These are phyloP conservation scores for Lachancea lanzarotensis DNA, from an alignment of 805 yeast species.

Conservation along the genomic window DNA sequence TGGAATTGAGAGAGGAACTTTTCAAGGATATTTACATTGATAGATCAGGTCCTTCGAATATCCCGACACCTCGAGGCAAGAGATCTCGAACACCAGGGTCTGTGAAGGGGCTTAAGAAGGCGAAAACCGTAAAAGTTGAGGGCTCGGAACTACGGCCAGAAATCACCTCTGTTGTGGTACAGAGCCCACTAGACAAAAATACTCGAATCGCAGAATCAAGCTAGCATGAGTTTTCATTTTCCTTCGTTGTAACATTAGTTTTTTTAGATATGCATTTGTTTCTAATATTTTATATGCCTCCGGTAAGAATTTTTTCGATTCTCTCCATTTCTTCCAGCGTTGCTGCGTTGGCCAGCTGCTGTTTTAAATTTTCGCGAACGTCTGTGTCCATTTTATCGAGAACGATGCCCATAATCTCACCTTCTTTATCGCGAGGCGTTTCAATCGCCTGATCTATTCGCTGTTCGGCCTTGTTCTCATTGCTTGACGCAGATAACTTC, in stretches of 20 bases:
- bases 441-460: conserved; percentile 9
- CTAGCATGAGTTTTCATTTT: no score
- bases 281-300: conserved; percentile 17
- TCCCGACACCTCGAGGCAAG: background rate
- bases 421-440: conserved; percentile 19
- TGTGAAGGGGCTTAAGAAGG: background rate
- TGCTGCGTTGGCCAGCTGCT: conserved; percentile 54
- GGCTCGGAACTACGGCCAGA: background rate
- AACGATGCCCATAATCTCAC: conserved; percentile 32
- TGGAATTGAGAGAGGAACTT: background rate
- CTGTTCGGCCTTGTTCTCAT: background rate
- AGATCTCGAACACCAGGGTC: background rate
- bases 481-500: conserved; percentile 20
- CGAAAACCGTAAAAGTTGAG: background rate
- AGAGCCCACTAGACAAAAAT: background rate
- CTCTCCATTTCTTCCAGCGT: conserved; percentile 69
- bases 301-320: conserved; percentile 50
- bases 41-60: background rate
- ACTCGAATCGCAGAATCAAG: background rate
- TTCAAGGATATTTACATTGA: background rate
- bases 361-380: conserved; percentile 46
- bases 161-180: conserved; percentile 1
- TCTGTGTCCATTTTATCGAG: conserved; percentile 46
- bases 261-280: background rate
- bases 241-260: background rate